Evolutionary conservation across 2,329 filamentous ascomycete genomes (phyloP).

Genomic region (Colletotrichum paranaense): DNA sequence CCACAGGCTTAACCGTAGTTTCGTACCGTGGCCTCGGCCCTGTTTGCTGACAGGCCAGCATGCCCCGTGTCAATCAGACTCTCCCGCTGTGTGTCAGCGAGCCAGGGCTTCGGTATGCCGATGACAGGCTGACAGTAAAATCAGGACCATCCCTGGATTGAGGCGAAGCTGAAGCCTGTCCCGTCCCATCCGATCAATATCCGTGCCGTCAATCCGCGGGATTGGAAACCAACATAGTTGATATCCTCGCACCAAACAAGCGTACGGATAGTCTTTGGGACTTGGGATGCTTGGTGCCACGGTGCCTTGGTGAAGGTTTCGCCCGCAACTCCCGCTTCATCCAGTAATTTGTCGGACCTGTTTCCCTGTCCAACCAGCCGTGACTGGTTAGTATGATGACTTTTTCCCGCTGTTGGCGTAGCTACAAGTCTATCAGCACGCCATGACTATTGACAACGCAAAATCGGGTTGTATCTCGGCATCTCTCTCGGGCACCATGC

Average conservation of each 20-base stretch:
- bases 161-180: constrained; percentile 28
- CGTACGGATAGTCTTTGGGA: neutral
- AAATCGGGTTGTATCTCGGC: neutral
- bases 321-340: neutral
- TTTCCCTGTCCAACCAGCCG: neutral
- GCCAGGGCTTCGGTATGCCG: constrained; percentile 17
- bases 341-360: neutral
- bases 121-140: constrained; percentile 13
- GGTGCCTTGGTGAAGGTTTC: neutral
- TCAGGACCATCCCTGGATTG: constrained; percentile 23
- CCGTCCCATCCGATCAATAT: constrained; percentile 8
- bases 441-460: neutral
- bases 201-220: constrained; percentile 4
- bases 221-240: neutral
- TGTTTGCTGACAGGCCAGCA: constrained; percentile 3
- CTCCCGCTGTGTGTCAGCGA: constrained; percentile 13
- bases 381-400: neutral
- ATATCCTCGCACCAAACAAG: neutral
- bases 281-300: neutral
- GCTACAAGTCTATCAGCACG: neutral
- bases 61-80: neutral
- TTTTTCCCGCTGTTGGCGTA: neutral
- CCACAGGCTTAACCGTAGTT: neutral
- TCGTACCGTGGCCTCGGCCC: neutral
- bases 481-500: neutral